These are phyloP conservation scores for Aspergillus steynii DNA, from an alignment of 495 filamentous ascomycete species.

Conservation along the genomic window DNA sequence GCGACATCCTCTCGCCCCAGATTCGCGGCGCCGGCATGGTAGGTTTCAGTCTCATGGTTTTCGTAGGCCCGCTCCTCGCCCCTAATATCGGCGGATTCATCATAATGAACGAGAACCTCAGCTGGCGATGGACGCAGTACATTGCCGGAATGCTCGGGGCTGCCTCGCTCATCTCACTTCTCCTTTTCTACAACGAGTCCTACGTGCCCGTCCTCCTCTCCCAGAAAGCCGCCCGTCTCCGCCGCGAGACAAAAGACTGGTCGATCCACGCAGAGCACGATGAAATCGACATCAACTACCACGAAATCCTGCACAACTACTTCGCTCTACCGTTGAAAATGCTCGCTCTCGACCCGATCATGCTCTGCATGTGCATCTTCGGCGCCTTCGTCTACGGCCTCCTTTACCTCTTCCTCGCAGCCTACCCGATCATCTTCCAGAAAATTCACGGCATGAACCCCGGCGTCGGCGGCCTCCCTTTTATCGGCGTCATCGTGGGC, in stretches of 20 bases:
- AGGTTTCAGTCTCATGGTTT: constrained; percentile 81
- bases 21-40: constrained; percentile 68
- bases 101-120: constrained; percentile 44
- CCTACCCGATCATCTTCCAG: constrained; percentile 58
- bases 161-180: constrained; percentile 63
- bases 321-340: constrained; percentile 49
- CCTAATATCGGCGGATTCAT: constrained; percentile 85
- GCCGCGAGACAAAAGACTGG: constrained; percentile 85
- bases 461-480: constrained; percentile 56
- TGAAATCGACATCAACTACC: constrained; percentile 84
- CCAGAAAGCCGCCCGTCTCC: constrained; percentile 73
- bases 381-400: constrained; percentile 59
- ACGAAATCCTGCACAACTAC: constrained; percentile 49
- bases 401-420: constrained; percentile 60
- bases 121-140: constrained; percentile 91
- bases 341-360: constrained; percentile 76
- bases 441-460: constrained; percentile 47
- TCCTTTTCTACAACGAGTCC: constrained; percentile 79
- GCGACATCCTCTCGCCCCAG: constrained; percentile 83
- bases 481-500: constrained; percentile 56
- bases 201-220: constrained; percentile 84
- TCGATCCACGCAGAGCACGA: constrained; percentile 94
- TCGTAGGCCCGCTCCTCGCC: constrained; percentile 77
- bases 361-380: constrained; percentile 65
- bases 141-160: constrained; percentile 76